These are phyloP conservation scores for Cyclotella kingstonii DNA, from an alignment of 108 stramenopile genomes.

Conservation along the genomic window DNA sequence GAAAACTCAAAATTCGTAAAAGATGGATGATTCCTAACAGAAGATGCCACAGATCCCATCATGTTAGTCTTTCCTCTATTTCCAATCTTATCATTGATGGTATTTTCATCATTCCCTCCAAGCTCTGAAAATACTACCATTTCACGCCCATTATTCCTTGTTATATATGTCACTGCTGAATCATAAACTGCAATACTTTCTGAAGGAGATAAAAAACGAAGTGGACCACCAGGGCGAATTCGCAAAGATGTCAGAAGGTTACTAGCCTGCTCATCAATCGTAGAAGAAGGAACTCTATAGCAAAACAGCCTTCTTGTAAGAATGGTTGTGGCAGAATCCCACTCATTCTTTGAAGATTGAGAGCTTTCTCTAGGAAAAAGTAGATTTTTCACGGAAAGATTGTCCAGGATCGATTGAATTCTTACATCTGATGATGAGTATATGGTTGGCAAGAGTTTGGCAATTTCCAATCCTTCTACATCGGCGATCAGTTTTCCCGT, in stretches of 20 bases:
- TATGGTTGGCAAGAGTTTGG: slow-evolving; percentile 41
- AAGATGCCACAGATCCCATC: slow-evolving; percentile 19
- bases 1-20: slow-evolving; percentile 45
- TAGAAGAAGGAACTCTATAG: slow-evolving; percentile 40
- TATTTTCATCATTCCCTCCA: slow-evolving; percentile 28
- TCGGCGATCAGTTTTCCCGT: slow-evolving; percentile 61
- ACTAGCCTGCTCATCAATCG: slow-evolving; percentile 6
- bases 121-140: slow-evolving; percentile 65
- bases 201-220: slow-evolving; percentile 51
- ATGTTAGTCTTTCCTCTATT: slow-evolving; percentile 20
- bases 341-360: slow-evolving; percentile 6
- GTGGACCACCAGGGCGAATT: slow-evolving; percentile 62
- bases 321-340: slow-evolving; percentile 57
- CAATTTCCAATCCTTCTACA: slow-evolving; percentile 71
- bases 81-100: slow-evolving; percentile 8
- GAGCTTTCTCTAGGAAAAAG: slow-evolving; percentile 5
- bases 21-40: slow-evolving; percentile 7
- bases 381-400: slow-evolving; percentile 15
- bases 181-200: slow-evolving; percentile 70
- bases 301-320: slow-evolving; percentile 71
- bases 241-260: slow-evolving; percentile 49
- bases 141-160: slow-evolving; percentile 34
- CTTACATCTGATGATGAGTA: not conserved
- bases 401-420: slow-evolving; percentile 8
- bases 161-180: slow-evolving; percentile 70